Conservation (phyloP, 371 early-diverging fungal species). For the Mortierella polycephala region DNA sequence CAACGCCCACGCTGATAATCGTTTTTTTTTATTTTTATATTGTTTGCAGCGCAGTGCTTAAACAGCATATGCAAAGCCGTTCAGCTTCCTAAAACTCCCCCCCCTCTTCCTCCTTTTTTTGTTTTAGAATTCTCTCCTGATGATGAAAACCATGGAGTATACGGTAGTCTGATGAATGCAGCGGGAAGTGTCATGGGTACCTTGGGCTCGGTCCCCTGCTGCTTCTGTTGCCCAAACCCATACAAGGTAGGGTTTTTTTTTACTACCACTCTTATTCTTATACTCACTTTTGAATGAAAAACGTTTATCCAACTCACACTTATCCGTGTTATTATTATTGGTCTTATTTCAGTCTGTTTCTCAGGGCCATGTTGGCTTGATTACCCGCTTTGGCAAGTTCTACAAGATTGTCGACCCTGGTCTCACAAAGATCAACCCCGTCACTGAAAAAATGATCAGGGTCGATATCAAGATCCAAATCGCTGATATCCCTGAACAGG, state of each 20-base stretch:
- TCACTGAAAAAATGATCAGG: slow-evolving; percentile 73
- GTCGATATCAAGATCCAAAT: slow-evolving; percentile 62
- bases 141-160: slow-evolving; percentile 47
- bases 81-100: not conserved
- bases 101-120: not conserved
- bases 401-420: slow-evolving; percentile 93
- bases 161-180: slow-evolving; percentile 44
- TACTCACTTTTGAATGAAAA: no score
- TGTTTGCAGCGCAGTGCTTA: no score
- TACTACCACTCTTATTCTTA: no score
- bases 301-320: no score
- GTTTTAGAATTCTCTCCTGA: slow-evolving; percentile 37
- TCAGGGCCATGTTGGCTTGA: slow-evolving; percentile 77
- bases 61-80: not conserved
- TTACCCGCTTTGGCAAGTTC: slow-evolving; percentile 86
- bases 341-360: slow-evolving; percentile 12
- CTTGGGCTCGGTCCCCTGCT: slow-evolving; percentile 62
- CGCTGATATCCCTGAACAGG: slow-evolving; percentile 38
- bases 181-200: slow-evolving; percentile 28
- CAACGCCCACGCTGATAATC: not conserved
- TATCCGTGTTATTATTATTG: no score
- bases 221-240: slow-evolving; percentile 81
- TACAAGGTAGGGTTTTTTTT: slow-evolving; percentile 72
- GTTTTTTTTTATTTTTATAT: no score
- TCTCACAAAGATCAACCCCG: slow-evolving; percentile 80